Conservation (phyloP, 306 rosid species). For the Casuarina cunninghamiana region DNA sequence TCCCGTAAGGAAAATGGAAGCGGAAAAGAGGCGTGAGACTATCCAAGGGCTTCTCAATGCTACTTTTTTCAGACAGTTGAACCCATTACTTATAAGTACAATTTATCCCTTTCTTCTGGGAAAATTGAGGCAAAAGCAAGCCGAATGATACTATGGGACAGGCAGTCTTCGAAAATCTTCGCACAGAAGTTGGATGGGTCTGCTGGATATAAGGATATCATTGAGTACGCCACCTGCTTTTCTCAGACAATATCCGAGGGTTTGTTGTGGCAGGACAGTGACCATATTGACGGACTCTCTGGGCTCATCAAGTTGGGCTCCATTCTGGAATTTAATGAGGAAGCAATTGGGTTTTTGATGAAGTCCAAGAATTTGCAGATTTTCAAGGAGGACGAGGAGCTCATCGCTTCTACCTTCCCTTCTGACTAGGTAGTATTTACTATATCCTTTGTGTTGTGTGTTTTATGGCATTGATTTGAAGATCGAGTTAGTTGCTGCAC, state of each 20-base stretch:
- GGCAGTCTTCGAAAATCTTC: conserved; percentile 36
- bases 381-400: conserved; percentile 60
- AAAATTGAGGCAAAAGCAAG: conserved; percentile 21
- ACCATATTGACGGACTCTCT: conserved; percentile 48
- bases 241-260: conserved; percentile 59
- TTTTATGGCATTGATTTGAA: neutral
- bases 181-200: conserved; percentile 36
- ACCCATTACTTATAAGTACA: conserved; percentile 48
- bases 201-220: conserved; percentile 23
- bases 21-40: conserved; percentile 48
- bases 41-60: conserved; percentile 47
- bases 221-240: conserved; percentile 59
- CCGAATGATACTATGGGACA: conserved; percentile 52
- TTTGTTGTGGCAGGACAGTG: conserved; percentile 48
- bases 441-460: neutral
- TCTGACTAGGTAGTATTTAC: conserved; percentile 18
- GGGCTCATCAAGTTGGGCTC: conserved; percentile 63
- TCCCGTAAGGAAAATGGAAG: conserved; percentile 54
- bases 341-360: conserved; percentile 54
- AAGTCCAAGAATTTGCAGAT: conserved; percentile 63
- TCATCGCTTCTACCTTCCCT: conserved; percentile 46
- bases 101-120: conserved; percentile 40
- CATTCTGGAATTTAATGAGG: conserved; percentile 53
- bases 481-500: neutral
- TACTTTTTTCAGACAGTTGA: conserved; percentile 39